Percentiles rank a stretch among this genome's conserved stretches.
phyloP scores from a whole-genome alignment of 768 basidiomycete species.

The Lactifluus rugatus region DNA sequence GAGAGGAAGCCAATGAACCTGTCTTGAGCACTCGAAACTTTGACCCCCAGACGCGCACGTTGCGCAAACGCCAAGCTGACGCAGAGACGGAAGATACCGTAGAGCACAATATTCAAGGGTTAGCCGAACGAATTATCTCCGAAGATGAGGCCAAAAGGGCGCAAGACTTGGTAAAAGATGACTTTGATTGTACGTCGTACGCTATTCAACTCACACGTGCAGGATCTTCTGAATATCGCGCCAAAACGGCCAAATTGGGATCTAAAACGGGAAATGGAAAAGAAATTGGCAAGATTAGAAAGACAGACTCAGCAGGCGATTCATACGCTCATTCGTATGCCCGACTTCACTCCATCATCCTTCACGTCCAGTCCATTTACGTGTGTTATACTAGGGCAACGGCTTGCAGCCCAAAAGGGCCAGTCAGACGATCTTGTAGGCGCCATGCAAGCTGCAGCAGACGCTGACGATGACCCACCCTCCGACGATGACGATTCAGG shows the following conservation, averaged over 20 bases:
- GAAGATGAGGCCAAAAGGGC: conserved; percentile 80
- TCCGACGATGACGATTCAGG: conserved; percentile 57
- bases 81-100: conserved; percentile 70
- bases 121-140: conserved; percentile 74
- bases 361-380: neutral
- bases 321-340: conserved; percentile 85
- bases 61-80: conserved; percentile 58
- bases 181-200: neutral
- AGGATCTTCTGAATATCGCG: conserved; percentile 96
- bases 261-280: conserved; percentile 87
- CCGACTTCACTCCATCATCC: neutral
- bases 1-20: conserved; percentile 28
- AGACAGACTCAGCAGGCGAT: conserved; percentile 87
- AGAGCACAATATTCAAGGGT: conserved; percentile 72
- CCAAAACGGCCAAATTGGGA: conserved; percentile 98
- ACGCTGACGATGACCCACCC: conserved; percentile 40
- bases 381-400: conserved; percentile 44
- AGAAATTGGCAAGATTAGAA: conserved; percentile 82
- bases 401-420: conserved; percentile 71
- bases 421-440: conserved; percentile 71
- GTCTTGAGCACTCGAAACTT: conserved; percentile 72
- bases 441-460: conserved; percentile 69
- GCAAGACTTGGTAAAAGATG: conserved; percentile 69
- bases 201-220: conserved; percentile 14
- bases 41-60: conserved; percentile 77